Conservation (phyloP, 371 early-diverging fungal species). For the Rhizomucor pusillus region DNA sequence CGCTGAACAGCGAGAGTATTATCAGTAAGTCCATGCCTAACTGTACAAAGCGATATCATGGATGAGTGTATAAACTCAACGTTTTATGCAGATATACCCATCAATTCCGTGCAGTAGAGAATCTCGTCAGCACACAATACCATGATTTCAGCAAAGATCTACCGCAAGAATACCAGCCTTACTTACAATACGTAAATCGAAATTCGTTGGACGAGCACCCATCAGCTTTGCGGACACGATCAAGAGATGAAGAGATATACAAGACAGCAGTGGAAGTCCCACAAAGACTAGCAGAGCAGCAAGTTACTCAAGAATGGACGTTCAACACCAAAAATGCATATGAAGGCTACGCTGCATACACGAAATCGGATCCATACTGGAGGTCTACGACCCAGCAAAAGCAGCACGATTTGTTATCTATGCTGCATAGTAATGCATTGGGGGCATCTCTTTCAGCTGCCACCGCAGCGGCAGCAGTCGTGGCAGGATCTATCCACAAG, state of each 20-base stretch:
- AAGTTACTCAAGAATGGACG: slow-evolving; percentile 37
- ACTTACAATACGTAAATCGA: slow-evolving; percentile 44
- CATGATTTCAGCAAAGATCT: slow-evolving; percentile 13
- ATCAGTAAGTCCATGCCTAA: not conserved
- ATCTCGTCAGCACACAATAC: slow-evolving; percentile 9
- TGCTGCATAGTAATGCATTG: slow-evolving; percentile 7
- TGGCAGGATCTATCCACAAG: not conserved
- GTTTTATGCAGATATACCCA: slow-evolving; percentile 41
- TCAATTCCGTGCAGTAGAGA: slow-evolving; percentile 45
- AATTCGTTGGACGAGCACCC: slow-evolving; percentile 33
- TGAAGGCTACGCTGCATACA: slow-evolving; percentile 49
- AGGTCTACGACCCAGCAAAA: not conserved
- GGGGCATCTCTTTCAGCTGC: not conserved
- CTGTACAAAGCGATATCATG: not conserved
- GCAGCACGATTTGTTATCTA: not conserved
- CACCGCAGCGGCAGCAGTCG: slow-evolving; percentile 9
- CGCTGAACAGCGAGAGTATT: slow-evolving; percentile 55
- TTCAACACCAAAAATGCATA: slow-evolving; percentile 39
- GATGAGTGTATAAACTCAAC: not conserved
- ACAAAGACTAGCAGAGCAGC: slow-evolving; percentile 36
- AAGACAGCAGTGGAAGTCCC: slow-evolving; percentile 49
- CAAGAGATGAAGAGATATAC: slow-evolving; percentile 49
- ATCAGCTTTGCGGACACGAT: slow-evolving; percentile 23
- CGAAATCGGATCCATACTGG: slow-evolving; percentile 35
- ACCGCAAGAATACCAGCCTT: slow-evolving; percentile 48